phyloP scores from a whole-genome alignment of 106 monocot species.

The Platanthera zijinensis region DNA sequence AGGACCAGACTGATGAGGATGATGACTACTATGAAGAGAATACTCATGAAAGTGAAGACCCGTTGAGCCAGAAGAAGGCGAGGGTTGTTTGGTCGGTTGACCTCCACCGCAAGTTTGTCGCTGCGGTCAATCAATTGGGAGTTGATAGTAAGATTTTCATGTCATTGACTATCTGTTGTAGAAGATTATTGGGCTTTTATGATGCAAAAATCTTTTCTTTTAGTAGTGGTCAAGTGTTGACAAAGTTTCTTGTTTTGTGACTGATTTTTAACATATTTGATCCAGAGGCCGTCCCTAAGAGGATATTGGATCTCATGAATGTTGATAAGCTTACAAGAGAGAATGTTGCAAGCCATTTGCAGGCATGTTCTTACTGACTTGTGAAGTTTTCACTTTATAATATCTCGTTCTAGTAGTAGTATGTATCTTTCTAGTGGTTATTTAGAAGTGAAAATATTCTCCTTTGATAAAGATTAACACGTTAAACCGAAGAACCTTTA shows the following conservation, averaged over 20 bases:
- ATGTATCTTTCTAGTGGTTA: not conserved
- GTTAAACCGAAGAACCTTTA: not conserved
- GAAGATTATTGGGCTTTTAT: not conserved
- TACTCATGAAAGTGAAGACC: conserved; percentile 16
- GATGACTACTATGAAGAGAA: conserved; percentile 32
- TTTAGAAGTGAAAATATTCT: not conserved
- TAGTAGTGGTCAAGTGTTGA: not conserved
- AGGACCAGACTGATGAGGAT: conserved; percentile 30
- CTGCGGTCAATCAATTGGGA: conserved; percentile 16
- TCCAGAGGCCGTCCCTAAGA: conserved; percentile 86
- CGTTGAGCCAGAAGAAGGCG: conserved; percentile 6
- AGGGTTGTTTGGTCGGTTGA: conserved; percentile 21
- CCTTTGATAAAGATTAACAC: not conserved
- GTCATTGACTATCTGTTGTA: not conserved
- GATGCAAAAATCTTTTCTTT: not conserved
- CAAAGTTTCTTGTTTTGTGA: not conserved
- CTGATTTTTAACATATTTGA: conserved; percentile 1
- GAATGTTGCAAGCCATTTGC: conserved; percentile 85
- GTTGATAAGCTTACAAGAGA: conserved; percentile 71
- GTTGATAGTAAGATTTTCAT: conserved; percentile 11
- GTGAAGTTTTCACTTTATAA: not conserved
- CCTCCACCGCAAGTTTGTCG: conserved; percentile 19
- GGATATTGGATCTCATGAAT: conserved; percentile 79
- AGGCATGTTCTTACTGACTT: conserved; percentile 26
- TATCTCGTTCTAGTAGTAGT: not conserved